A percentile compares a stretch with the other conserved stretches of the same genome.
phyloP scores from a whole-genome alignment of 2,329 filamentous ascomycete species.

The Pseudogymnoascus sp. region DNA sequence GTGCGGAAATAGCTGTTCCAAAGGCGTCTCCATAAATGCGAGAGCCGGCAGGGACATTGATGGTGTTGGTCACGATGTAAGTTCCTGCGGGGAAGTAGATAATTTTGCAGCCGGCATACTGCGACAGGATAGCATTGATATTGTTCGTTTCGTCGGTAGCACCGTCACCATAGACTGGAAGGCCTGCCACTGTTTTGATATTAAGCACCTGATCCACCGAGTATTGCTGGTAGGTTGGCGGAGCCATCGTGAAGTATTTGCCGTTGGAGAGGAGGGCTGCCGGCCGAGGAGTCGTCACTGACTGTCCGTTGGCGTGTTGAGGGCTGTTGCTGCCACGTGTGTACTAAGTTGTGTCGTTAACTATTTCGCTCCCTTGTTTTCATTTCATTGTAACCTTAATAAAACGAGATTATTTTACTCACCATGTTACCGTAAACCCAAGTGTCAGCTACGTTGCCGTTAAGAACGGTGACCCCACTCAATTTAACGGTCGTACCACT shows the following conservation, averaged over 20 bases:
- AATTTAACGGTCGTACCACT: background rate
- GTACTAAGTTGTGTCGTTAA: too few species aligned
- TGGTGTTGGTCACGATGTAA: conserved; percentile 39
- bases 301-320: too few species aligned
- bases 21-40: conserved; percentile 48
- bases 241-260: too few species aligned
- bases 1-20: conserved; percentile 39
- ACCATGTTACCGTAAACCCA: too few species aligned
- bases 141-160: conserved; percentile 12
- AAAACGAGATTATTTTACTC: too few species aligned
- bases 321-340: too few species aligned
- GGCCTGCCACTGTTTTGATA: conserved; percentile 34
- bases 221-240: conserved; percentile 37
- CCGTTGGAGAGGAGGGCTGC: too few species aligned
- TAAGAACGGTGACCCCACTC: background rate
- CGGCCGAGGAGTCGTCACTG: too few species aligned
- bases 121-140: conserved; percentile 8
- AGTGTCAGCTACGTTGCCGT: too few species aligned
- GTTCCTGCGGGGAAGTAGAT: conserved; percentile 37
- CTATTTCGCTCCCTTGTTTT: too few species aligned
- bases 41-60: conserved; percentile 40
- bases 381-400: too few species aligned
- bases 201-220: conserved; percentile 36
- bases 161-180: conserved; percentile 12
- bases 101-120: conserved; percentile 30